These are phyloP conservation scores for Exophiala aquamarina DNA, from an alignment of 2,329 filamentous ascomycete species.

Conservation along the genomic window DNA sequence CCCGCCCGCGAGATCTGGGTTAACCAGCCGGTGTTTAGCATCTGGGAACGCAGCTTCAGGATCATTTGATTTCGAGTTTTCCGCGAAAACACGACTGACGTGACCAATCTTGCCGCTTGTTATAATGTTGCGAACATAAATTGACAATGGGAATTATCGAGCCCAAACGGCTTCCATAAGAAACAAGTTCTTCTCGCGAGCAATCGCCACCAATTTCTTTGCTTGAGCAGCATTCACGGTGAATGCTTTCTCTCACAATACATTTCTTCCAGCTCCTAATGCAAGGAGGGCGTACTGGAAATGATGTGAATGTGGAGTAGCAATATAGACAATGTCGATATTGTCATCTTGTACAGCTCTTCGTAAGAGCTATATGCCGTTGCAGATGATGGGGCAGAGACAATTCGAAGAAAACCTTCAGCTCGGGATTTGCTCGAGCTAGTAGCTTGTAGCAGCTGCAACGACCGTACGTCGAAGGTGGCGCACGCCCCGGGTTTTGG, in stretches of 20 bases:
- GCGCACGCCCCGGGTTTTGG: slow-evolving; percentile 67
- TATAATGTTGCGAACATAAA: slow-evolving; percentile 38
- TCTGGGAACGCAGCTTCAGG: slow-evolving; percentile 49
- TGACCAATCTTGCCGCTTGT: slow-evolving; percentile 53
- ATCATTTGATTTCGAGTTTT: slow-evolving; percentile 36
- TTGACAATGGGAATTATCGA: slow-evolving; percentile 78
- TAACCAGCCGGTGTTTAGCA: slow-evolving; percentile 73
- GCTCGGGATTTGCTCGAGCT: slow-evolving; percentile 70
- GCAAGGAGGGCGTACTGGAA: slow-evolving; percentile 85
- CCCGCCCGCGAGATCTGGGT: slow-evolving; percentile 78
- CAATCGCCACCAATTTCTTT: slow-evolving; percentile 68
- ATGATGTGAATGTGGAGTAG: slow-evolving; percentile 89
- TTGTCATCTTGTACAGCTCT: slow-evolving; percentile 69
- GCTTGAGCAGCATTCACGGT: slow-evolving; percentile 79
- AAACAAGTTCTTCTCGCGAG: slow-evolving; percentile 70
- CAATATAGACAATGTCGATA: slow-evolving; percentile 81
- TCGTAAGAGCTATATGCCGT: slow-evolving; percentile 77
- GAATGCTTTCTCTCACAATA: slow-evolving; percentile 87
- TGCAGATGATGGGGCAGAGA: slow-evolving; percentile 61
- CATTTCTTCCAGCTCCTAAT: slow-evolving; percentile 78
- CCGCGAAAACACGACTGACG: slow-evolving; percentile 63
- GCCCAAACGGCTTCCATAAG: slow-evolving; percentile 91
- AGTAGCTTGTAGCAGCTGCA: slow-evolving; percentile 77
- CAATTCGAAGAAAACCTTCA: slow-evolving; percentile 68
- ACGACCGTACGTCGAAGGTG: slow-evolving; percentile 76